These are phyloP conservation scores for Phialophora verrucosa DNA, from an alignment of 2,329 filamentous ascomycete species.

Conservation along the genomic window DNA sequence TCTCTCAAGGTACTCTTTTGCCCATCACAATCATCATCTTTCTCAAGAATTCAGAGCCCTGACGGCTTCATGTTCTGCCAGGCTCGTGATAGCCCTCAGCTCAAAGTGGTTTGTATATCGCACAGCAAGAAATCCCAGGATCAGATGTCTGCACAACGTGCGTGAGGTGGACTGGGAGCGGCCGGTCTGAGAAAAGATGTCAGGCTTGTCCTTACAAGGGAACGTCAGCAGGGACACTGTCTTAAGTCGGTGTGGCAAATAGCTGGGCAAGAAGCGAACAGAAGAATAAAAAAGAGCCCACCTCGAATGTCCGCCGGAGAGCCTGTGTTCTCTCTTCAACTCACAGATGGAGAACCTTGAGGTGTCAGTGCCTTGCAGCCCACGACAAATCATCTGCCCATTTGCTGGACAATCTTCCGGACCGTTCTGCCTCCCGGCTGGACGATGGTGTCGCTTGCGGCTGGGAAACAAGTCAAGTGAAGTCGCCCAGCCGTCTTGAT, in stretches of 20 bases:
- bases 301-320: neutral
- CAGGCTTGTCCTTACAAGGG: neutral
- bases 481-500: slow-evolving; percentile 7
- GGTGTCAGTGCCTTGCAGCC: neutral
- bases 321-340: slow-evolving; percentile 1
- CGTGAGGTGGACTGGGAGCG: neutral
- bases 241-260: neutral
- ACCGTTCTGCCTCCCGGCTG: neutral
- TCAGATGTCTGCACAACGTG: slow-evolving; percentile 7
- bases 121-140: neutral
- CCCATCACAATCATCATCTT: slow-evolving; percentile 3
- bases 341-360: neutral
- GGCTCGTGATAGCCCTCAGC: neutral
- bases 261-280: slow-evolving; percentile 9
- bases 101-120: neutral
- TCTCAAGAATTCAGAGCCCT: neutral
- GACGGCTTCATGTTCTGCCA: neutral
- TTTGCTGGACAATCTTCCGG: neutral
- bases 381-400: neutral
- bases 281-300: slow-evolving; percentile 5
- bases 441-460: slow-evolving; percentile 7
- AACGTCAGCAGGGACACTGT: slow-evolving; percentile 10
- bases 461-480: slow-evolving; percentile 2
- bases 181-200: neutral
- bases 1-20: slow-evolving; percentile 5